Evolutionary conservation across 2,329 filamentous ascomycete genomes (phyloP).

Genomic region (Emmonsiellopsis sp.): DNA sequence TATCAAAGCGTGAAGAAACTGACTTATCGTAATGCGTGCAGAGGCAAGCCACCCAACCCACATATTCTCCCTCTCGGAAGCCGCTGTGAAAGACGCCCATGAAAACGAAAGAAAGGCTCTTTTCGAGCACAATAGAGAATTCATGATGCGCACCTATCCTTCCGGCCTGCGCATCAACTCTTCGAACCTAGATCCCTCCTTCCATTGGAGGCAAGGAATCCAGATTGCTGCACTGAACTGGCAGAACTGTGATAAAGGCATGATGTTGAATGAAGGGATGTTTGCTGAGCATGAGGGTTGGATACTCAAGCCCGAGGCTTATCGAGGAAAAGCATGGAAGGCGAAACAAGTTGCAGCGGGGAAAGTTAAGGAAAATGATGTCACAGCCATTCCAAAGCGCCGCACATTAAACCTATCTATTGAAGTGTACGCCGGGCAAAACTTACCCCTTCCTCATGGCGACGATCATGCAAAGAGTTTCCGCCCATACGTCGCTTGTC

Average conservation of each 20-base stretch:
- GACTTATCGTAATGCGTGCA: slow-evolving; percentile 10
- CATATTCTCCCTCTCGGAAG: slow-evolving; percentile 57
- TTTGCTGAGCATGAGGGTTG: slow-evolving; percentile 74
- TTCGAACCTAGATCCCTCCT: slow-evolving; percentile 75
- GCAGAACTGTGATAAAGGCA: slow-evolving; percentile 82
- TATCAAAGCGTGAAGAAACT: background rate
- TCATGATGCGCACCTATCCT: slow-evolving; percentile 81
- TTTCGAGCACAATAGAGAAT: slow-evolving; percentile 73
- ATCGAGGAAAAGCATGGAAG: slow-evolving; percentile 38
- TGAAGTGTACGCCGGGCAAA: slow-evolving; percentile 66
- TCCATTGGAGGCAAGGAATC: slow-evolving; percentile 81
- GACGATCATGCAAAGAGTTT: slow-evolving; percentile 51
- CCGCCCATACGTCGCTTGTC: slow-evolving; percentile 66
- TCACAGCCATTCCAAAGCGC: slow-evolving; percentile 34
- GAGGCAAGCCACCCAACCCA: slow-evolving; percentile 49
- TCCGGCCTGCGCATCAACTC: slow-evolving; percentile 72
- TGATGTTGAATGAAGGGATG: slow-evolving; percentile 95
- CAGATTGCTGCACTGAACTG: slow-evolving; percentile 92
- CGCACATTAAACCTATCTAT: slow-evolving; percentile 59
- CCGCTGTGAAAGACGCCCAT: slow-evolving; percentile 57
- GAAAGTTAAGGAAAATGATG: background rate
- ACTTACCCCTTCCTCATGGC: slow-evolving; percentile 57
- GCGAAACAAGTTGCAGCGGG: slow-evolving; percentile 25
- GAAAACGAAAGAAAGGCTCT: slow-evolving; percentile 47
- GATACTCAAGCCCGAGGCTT: slow-evolving; percentile 73